Evolutionary conservation across 2,329 filamentous ascomycete genomes (phyloP).

Genomic region (Aspergillus sp.): DNA sequence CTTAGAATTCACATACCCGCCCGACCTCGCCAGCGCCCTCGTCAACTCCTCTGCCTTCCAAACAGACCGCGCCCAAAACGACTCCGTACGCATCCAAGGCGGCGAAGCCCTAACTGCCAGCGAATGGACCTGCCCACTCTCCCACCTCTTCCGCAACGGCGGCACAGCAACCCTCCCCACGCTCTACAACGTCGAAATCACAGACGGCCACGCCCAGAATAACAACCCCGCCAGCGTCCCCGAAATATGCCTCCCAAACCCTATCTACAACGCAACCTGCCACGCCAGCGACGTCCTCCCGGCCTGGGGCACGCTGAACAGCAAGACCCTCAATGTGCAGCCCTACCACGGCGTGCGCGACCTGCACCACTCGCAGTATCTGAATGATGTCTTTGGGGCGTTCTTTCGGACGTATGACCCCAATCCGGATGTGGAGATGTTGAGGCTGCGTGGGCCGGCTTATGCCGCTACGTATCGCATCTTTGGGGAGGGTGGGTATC

Average conservation of each 20-base stretch:
- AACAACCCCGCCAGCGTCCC: conserved; percentile 8
- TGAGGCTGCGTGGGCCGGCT: conserved; percentile 21
- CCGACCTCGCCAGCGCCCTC: conserved; percentile 16
- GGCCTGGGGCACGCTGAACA: conserved; percentile 28
- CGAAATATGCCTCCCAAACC: conserved; percentile 25
- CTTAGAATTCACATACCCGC: conserved; percentile 16
- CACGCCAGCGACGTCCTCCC: conserved; percentile 27
- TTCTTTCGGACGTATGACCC: conserved; percentile 24
- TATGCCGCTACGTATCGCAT: conserved; percentile 19
- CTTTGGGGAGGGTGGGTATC: conserved; percentile 14
- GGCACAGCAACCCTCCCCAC: conserved; percentile 14
- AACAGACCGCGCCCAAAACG: conserved; percentile 13
- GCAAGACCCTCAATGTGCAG: conserved; percentile 22
- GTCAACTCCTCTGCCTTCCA: conserved; percentile 15
- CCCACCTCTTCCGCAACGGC: conserved; percentile 14
- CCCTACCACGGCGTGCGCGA: conserved; percentile 23
- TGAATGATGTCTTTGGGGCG: conserved; percentile 25
- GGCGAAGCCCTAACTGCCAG: conserved; percentile 16
- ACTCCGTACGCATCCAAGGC: conserved; percentile 19
- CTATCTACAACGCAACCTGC: conserved; percentile 26
- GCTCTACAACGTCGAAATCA: conserved; percentile 23
- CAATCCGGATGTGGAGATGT: conserved; percentile 20
- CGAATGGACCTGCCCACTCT: conserved; percentile 21
- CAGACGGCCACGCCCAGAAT: conserved; percentile 23
- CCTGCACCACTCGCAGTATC: conserved; percentile 22